These are phyloP conservation scores for Nakazawaea holstii DNA, from an alignment of 805 yeast genomes.

Conservation along the genomic window DNA sequence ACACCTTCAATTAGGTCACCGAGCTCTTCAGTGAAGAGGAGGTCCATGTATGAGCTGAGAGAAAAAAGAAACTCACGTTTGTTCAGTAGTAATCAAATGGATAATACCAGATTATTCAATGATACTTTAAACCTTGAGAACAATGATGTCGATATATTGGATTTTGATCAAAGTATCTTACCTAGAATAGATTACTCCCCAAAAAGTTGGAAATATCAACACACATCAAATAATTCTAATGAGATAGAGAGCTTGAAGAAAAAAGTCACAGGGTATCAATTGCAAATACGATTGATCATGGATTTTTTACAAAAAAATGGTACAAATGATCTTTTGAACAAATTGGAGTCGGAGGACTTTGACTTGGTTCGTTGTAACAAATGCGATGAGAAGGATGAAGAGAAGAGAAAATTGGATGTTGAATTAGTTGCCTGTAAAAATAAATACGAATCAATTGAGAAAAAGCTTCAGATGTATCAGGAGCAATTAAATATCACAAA, in stretches of 20 bases:
- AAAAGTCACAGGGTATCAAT: conserved; percentile 27
- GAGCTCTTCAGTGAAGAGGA: conserved; percentile 1
- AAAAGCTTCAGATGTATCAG: background rate
- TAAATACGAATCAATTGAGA: background rate
- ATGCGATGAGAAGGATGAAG: conserved; percentile 6
- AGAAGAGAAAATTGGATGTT: background rate
- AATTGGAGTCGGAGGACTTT: conserved; percentile 3
- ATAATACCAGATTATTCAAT: background rate
- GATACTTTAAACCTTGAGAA: conserved; percentile 5
- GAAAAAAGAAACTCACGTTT: conserved; percentile 16
- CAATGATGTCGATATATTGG: conserved; percentile 8
- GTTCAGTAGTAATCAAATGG: conserved; percentile 12
- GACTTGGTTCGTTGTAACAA: conserved; percentile 4
- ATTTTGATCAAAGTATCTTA: conserved; percentile 13
- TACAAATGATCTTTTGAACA: conserved; percentile 9
- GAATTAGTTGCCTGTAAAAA: background rate
- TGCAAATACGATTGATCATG: conserved; percentile 26
- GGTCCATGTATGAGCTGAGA: conserved; percentile 10
- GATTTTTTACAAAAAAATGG: conserved; percentile 22
- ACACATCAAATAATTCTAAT: conserved; percentile 1
- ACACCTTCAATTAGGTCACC: conserved; percentile 1
- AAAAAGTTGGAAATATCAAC: conserved; percentile 5
- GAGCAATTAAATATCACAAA: background rate
- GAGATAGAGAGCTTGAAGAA: conserved; percentile 23
- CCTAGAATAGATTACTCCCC: conserved; percentile 13